Percentiles rank a stretch among this genome's conserved stretches.
phyloP scores from a whole-genome alignment of 768 basidiomycete genomes.

The Phylloporus rhodoxanthus region DNA sequence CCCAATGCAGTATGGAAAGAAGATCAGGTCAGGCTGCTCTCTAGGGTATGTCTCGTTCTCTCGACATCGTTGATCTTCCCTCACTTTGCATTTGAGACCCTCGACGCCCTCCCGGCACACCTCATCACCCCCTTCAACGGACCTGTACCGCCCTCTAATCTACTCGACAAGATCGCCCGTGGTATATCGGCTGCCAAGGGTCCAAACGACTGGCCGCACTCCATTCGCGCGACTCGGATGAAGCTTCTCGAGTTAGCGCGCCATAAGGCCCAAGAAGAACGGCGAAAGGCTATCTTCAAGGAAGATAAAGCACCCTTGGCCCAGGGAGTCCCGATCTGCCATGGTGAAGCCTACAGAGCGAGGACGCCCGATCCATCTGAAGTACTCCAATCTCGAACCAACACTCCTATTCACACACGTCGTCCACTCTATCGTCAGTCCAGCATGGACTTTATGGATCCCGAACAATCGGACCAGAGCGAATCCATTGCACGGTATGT shows the following conservation, averaged over 20 bases:
- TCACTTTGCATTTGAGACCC: slow-evolving; percentile 40
- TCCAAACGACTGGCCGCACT: slow-evolving; percentile 76
- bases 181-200: slow-evolving; percentile 72
- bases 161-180: slow-evolving; percentile 81
- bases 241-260: slow-evolving; percentile 80
- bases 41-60: slow-evolving; percentile 44
- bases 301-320: slow-evolving; percentile 38
- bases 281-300: slow-evolving; percentile 37
- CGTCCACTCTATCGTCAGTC: slow-evolving; percentile 70
- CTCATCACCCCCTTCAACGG: slow-evolving; percentile 87
- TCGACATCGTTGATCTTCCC: not conserved
- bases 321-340: slow-evolving; percentile 5
- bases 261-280: slow-evolving; percentile 50
- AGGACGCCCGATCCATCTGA: slow-evolving; percentile 31
- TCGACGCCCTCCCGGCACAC: slow-evolving; percentile 77
- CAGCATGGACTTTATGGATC: slow-evolving; percentile 80
- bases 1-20: slow-evolving; percentile 67
- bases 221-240: slow-evolving; percentile 71
- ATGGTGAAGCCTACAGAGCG: slow-evolving; percentile 8
- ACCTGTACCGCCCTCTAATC: slow-evolving; percentile 75
- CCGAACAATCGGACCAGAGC: slow-evolving; percentile 37
- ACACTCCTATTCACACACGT: slow-evolving; percentile 43
- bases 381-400: slow-evolving; percentile 43
- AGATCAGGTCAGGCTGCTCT: slow-evolving; percentile 63
- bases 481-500: slow-evolving; percentile 60